Evolutionary conservation across 352 stramenopile genomes (phyloP).

Genomic region (Phytophthora meadii): DNA sequence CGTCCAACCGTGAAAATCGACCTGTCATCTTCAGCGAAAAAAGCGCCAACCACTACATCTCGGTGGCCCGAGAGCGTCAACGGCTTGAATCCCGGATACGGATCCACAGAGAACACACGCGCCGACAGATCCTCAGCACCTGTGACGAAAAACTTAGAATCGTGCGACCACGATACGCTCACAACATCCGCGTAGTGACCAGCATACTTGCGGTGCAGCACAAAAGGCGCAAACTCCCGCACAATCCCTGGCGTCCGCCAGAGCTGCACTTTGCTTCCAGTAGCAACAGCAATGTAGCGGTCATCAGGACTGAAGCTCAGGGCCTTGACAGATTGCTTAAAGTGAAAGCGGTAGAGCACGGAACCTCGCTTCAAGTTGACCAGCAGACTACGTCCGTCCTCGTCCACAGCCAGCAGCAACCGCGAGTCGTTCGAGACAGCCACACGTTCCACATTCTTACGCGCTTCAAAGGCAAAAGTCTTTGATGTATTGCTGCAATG

Average conservation of each 20-base stretch:
- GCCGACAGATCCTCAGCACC: conserved; percentile 89
- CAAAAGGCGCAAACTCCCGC: conserved; percentile 93
- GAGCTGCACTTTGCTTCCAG: conserved; percentile 93
- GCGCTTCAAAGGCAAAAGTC: conserved; percentile 92
- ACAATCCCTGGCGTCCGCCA: conserved; percentile 88
- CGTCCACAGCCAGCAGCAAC: conserved; percentile 90
- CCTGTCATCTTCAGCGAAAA: conserved; percentile 83
- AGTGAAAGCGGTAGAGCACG: conserved; percentile 95
- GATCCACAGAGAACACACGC: conserved; percentile 84
- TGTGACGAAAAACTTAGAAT: conserved; percentile 92
- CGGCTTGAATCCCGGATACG: conserved; percentile 78
- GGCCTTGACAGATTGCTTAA: conserved; percentile 90
- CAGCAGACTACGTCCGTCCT: conserved; percentile 91
- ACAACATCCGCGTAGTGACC: conserved; percentile 92
- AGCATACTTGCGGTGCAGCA: conserved; percentile 87
- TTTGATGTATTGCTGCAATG: conserved; percentile 77
- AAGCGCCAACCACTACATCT: conserved; percentile 85
- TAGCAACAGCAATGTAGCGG: conserved; percentile 86
- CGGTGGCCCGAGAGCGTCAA: conserved; percentile 91
- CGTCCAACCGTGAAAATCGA: conserved; percentile 88
- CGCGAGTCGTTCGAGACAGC: conserved; percentile 91
- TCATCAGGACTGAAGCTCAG: conserved; percentile 92
- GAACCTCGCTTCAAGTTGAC: conserved; percentile 91
- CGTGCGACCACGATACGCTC: conserved; percentile 87
- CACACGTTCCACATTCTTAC: conserved; percentile 90